Base-by-base conservation (phyloP, 2,329 filamentous ascomycete species). In the Aspergillus sp. region DNA sequence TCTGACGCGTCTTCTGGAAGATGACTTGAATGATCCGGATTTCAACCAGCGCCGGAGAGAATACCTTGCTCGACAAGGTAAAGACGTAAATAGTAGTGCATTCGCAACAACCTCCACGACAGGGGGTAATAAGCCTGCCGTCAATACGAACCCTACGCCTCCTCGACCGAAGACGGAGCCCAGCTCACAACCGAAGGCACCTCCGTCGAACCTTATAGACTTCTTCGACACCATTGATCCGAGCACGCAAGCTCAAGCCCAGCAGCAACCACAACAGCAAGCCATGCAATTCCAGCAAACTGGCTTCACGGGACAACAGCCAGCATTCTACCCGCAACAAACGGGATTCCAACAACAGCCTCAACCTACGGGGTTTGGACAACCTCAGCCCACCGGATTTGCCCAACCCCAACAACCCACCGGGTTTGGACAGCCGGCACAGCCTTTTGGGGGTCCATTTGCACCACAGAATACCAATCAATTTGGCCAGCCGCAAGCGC, bases 181-280 rank as follows among this genome's bases (percentile, higher is more conserved):
- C 55, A 72, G 66, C 48, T 59, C 67, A 11, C 69, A 70, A 57
- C 62, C 64, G 39, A 79, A 77, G 61, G 68, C 72, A 11, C 72
- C 76, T 8, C 73, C 76, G 3, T 86, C 88, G 27, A 90, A 96
- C 78, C 81, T 96, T 60, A 98, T 96, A 70, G 95, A 93, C 78
- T 97, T 96, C 76, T 96, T 96, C 73, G 93, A 89, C 69, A 93
- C 91, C 6, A 96, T 96, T 68, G 93, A 97, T 69, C 87, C 91
- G 70, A 92, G 93, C 63, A 91, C 95, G 72, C 90, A 90, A 52
- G 81, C 88, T 1, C 84, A 90, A 81, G 81, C 67, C 60, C 74
- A 78, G 52, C 74, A 72, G 11, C 50, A 53, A n/a, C 31, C 33
- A 39, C 63, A 64, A 43, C 55, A 66, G 56, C 67, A 72, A 56